These are phyloP conservation scores for Phanerodontia chrysosporium DNA, from an alignment of 768 basidiomycete species.

Conservation along the genomic window DNA sequence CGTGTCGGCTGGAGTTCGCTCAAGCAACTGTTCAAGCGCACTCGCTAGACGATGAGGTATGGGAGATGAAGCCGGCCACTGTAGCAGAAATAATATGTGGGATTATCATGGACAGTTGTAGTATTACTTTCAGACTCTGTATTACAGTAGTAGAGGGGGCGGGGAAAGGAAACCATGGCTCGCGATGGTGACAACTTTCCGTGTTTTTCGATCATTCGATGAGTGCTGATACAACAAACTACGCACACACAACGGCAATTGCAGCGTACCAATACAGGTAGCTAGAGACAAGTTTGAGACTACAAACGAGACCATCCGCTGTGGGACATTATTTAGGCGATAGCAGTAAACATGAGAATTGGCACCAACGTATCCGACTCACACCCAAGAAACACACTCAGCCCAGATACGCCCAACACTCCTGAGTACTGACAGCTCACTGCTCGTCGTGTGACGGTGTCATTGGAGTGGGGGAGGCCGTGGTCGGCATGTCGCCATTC, in stretches of 20 bases:
- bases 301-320: not conserved
- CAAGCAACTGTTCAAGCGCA: conserved; percentile 4
- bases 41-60: not conserved
- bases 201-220: not conserved
- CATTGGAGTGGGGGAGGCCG: not conserved
- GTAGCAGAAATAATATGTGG: not conserved
- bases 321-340: not conserved
- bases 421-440: not conserved
- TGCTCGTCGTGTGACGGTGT: not conserved
- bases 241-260: not conserved
- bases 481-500: not conserved
- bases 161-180: not conserved
- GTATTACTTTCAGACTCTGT: not conserved
- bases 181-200: not conserved
- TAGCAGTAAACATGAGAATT: not conserved
- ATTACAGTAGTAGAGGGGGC: not conserved
- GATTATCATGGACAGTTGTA: not conserved
- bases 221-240: not conserved
- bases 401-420: not conserved
- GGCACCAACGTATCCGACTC: not conserved
- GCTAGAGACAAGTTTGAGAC: not conserved
- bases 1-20: not conserved
- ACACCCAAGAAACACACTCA: not conserved
- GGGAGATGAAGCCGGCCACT: not conserved
- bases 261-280: not conserved